phyloP scores from a whole-genome alignment of 805 yeast species.

The Yarrowia yakushimensis region DNA sequence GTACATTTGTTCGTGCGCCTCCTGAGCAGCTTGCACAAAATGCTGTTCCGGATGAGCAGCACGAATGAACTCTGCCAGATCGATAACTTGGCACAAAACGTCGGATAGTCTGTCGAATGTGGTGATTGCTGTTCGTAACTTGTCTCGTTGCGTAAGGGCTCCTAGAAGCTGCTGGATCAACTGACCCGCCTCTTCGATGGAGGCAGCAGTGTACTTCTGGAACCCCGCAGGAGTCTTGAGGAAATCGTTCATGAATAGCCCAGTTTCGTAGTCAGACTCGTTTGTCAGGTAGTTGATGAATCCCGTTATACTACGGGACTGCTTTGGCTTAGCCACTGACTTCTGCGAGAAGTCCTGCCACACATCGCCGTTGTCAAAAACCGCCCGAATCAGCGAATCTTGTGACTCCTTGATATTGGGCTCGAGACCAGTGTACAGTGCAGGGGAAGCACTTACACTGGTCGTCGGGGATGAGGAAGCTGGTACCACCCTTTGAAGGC shows the following conservation, averaged over 20 bases:
- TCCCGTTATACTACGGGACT: background rate
- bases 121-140: slow-evolving; percentile 50
- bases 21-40: slow-evolving; percentile 78
- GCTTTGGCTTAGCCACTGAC: background rate
- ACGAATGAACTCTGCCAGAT: slow-evolving; percentile 86
- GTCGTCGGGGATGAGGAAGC: background rate
- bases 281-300: slow-evolving; percentile 25
- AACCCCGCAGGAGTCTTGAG: slow-evolving; percentile 70
- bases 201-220: slow-evolving; percentile 57
- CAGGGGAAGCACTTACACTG: background rate
- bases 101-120: slow-evolving; percentile 84
- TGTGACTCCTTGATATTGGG: slow-evolving; percentile 26
- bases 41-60: slow-evolving; percentile 75
- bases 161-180: slow-evolving; percentile 55
- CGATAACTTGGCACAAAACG: slow-evolving; percentile 85
- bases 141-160: slow-evolving; percentile 27
- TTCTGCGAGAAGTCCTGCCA: slow-evolving; percentile 27
- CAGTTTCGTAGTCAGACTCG: slow-evolving; percentile 41
- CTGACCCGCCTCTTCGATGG: slow-evolving; percentile 61
- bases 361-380: slow-evolving; percentile 29
- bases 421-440: background rate
- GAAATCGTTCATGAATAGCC: slow-evolving; percentile 72
- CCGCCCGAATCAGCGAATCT: slow-evolving; percentile 31
- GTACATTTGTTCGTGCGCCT: slow-evolving; percentile 81
- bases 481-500: background rate